Evolutionary conservation across 2,329 filamentous ascomycete species (phyloP).

Genomic region (Colletotrichum cereale): DNA sequence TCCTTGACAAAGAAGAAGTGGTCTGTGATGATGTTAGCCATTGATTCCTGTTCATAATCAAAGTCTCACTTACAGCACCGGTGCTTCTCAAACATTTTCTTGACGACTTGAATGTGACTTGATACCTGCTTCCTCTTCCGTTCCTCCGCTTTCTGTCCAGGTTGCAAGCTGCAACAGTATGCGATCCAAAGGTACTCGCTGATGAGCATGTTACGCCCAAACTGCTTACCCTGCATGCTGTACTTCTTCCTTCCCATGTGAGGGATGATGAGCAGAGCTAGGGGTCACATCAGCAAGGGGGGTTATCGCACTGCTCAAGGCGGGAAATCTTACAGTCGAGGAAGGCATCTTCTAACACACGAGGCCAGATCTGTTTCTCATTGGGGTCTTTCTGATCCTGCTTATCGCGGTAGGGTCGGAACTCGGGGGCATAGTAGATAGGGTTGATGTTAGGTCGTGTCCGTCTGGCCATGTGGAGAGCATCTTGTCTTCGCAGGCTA

Average conservation of each 20-base stretch:
- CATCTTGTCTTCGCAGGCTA: conserved; percentile 47
- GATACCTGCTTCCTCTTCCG: conserved; percentile 75
- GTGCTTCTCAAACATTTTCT: conserved; percentile 73
- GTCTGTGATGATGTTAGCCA: conserved; percentile 52
- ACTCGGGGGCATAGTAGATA: conserved; percentile 72
- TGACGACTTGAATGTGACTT: conserved; percentile 78
- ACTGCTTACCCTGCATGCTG: conserved; percentile 72
- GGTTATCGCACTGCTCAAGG: background rate
- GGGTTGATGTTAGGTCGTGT: conserved; percentile 64
- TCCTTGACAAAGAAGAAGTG: conserved; percentile 71
- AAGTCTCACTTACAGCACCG: conserved; percentile 68
- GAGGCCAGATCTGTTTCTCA: conserved; percentile 71
- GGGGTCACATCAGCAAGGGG: conserved; percentile 11
- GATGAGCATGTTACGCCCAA: conserved; percentile 78
- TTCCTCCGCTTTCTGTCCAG: conserved; percentile 60
- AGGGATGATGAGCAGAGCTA: conserved; percentile 74
- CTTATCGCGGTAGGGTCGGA: conserved; percentile 74
- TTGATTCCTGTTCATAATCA: background rate
- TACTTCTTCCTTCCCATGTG: conserved; percentile 76
- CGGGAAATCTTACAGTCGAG: conserved; percentile 68
- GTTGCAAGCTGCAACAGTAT: conserved; percentile 59
- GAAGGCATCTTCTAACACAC: conserved; percentile 74
- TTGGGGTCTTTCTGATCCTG: conserved; percentile 74
- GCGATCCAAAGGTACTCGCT: conserved; percentile 75
- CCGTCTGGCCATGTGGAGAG: conserved; percentile 46